phyloP scores from a whole-genome alignment of 192 early-diverging fungal species.

The Podochytrium sp. region DNA sequence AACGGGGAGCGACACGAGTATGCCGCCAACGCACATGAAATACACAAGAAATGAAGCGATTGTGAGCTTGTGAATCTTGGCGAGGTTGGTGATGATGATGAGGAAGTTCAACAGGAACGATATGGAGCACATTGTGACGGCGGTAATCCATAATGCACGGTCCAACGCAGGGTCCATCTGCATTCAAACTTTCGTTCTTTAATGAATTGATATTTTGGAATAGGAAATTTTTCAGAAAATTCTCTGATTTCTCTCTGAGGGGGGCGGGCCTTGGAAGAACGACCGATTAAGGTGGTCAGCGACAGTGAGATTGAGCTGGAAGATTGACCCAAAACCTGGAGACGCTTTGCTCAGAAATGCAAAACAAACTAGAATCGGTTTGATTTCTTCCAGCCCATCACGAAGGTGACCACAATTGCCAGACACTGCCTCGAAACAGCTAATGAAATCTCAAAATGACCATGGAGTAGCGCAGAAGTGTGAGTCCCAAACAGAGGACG shows the following conservation, averaged over 20 bases:
- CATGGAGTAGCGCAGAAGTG: background rate
- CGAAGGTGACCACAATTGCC: background rate
- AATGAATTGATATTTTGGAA: slow-evolving; percentile 7
- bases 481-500: background rate
- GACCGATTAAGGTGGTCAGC: slow-evolving; percentile 16
- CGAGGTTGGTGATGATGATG: background rate
- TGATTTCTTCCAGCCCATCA: background rate
- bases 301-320: slow-evolving; percentile 26
- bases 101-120: no score
- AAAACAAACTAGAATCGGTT: slow-evolving; percentile 56
- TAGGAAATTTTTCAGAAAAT: slow-evolving; percentile 22
- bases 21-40: background rate
- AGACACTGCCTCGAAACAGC: background rate
- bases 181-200: slow-evolving; percentile 40
- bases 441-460: background rate
- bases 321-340: slow-evolving; percentile 49
- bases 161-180: background rate
- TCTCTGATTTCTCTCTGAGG: slow-evolving; percentile 43
- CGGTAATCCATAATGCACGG: background rate
- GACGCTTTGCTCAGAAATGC: slow-evolving; percentile 45
- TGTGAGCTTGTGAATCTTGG: background rate
- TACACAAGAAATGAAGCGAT: background rate
- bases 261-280: slow-evolving; percentile 48
- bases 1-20: background rate
- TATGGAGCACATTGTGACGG: no score